Conservation (phyloP, 2,329 filamentous ascomycete species). For the Monosporascus sp. region DNA sequence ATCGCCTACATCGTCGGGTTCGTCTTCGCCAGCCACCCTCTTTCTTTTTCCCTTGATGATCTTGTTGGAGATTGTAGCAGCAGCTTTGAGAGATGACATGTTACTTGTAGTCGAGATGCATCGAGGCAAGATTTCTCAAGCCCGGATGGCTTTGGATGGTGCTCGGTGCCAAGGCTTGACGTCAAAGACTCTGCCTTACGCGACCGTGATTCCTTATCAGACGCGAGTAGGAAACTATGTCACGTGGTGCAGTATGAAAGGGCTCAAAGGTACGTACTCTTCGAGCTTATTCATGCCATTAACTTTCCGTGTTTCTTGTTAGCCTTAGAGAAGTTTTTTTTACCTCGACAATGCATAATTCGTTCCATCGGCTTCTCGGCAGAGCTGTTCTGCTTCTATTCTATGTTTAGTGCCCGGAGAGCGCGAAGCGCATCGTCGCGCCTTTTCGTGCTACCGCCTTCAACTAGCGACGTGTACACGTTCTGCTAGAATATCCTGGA, state of each 20-base stretch:
- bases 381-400: background rate
- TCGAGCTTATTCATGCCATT: no score
- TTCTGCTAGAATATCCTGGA: no score
- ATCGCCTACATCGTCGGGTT: constrained; percentile 4
- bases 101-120: constrained; percentile 25
- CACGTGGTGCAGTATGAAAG: background rate
- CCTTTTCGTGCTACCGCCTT: background rate
- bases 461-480: no score
- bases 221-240: background rate
- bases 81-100: constrained; percentile 43
- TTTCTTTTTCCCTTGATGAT: constrained; percentile 33
- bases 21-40: constrained; percentile 23
- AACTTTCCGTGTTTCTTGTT: no score
- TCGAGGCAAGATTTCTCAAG: constrained; percentile 5
- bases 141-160: background rate
- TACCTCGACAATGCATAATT: background rate
- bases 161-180: constrained; percentile 4
- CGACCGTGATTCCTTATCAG: background rate
- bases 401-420: background rate
- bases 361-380: background rate
- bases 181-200: constrained; percentile 3
- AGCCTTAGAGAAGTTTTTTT: background rate
- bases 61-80: constrained; percentile 40
- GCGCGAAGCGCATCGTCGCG: background rate
- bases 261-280: constrained; percentile 1